Base-by-base conservation (phyloP, 345 rosid species). In the Clarkia xantiana region DNA sequence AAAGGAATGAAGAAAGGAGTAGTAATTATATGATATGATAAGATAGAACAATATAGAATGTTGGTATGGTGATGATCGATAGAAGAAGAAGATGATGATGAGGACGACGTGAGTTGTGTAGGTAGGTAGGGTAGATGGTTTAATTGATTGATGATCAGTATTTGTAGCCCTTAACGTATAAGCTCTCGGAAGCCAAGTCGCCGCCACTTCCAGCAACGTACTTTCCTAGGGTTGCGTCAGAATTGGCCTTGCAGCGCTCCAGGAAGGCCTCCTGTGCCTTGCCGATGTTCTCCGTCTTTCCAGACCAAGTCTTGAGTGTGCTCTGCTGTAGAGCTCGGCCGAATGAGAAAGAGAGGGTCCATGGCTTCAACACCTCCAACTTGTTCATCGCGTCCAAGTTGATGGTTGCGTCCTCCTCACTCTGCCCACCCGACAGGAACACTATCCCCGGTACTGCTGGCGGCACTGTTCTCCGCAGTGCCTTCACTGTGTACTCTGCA, bases 341-440 rank as follows among this genome's bases (percentile, higher is more conserved):
- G 44, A 90, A 90, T 1, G 97, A 90, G 86, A 90, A 86, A 20
- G 97, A 76, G 4, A 90, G 73, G 10, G 94, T 77, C 97, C 97
- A 90, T 57, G 95, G 95, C 67, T 81, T 90, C 68, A 74, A 23
- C 47, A 81, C 76, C 12, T 75, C 70, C 8, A 83, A 75, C 75
- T 77, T 83, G 74, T 90, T 83, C 94, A 90, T 90, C 0, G 97
- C 95, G 29, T 81, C 67, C 12, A 90, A 72, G 67, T 90, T 90
- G 57, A 62, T 38, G 0, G 97, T 82, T 0, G 97, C 95, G 59
- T 80, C 77, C 66, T 76, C 94, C 70, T 89, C 95, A 16, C 95
- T 86, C 61, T 90, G 95, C 43, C 95, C 95, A 0, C 97, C 94
- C 0, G 93, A 86, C 44, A 86, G 69, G 66, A 90, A 90, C 65